Evolutionary conservation across 495 filamentous ascomycete genomes (phyloP), one percentile per base, ranked within the genome.

Genomic region (Eremomyces bilateralis): DNA sequence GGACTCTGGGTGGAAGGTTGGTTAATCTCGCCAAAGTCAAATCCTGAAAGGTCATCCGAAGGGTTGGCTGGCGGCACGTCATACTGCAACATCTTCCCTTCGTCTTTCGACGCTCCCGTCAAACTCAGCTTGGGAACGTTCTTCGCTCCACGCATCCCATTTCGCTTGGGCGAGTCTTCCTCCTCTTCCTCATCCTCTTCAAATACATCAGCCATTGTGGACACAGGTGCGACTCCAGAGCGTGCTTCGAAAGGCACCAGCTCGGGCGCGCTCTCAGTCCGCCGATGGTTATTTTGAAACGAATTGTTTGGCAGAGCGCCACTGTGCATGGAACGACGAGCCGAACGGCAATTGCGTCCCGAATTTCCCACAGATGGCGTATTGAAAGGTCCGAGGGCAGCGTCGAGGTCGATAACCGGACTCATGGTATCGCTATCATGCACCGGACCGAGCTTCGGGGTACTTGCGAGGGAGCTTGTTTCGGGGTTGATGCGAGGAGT

Each of bases 181-280:
- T 70, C 70, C 38, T 92, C 80, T 42, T 90, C 83, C 42, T 93
- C 88, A 35, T 97, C 88, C 53, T 93, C 88, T 49, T 93, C 82
- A 41, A 93, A 91, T 3, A 93, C 88, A 53, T 94, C 88, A 15
- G 75, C 76, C 64, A 81, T 72, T 3, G 70, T 71, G 0, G 70
- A 73, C 44, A 64, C 72, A 49, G 64, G 75, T 31, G 60, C 69
- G 32, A 70, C 21, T 15, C 39, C 30, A 62, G 27, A 62, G 61
- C 34, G 64, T 59, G 38, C 69, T 58, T 85, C 82, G 43, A 92
- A 81, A 4, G 82, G 73, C 29, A 71, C 71, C 64, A 92, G 71
- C 44, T 77, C 80, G 4, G 88, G 88, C 6, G 88, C 83, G 54
- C 84, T 93, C 52, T 94, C 85, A 1, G 84, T 70, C 31, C 88